Base-by-base conservation (phyloP, 805 yeast genomes). In the Ogataea trehalophila region DNA sequence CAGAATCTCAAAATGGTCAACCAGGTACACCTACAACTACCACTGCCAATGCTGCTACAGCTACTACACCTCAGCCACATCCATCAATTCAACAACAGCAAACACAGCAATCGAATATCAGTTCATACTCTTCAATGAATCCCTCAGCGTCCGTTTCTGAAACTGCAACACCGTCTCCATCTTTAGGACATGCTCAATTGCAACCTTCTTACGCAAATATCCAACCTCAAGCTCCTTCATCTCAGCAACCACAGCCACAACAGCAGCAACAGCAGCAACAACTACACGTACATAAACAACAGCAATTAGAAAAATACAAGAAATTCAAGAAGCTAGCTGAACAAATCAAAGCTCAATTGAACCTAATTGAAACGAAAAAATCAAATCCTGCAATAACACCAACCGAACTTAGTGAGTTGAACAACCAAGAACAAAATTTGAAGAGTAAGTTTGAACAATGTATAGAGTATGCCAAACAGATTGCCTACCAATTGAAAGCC, bases 261-360 rank as follows among this genome's bases (percentile, higher is more conserved):
- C 55, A 48, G 33, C 45, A 26, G 13, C 34, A 35, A 22, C 34
- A 44, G 44, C 43, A 62, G 5, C 65, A 58, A 48, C 64, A 57
- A 42, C 43, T 55, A 4, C 63, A 56, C 18, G 26, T 50, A 8
- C 63, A 52, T 39, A 55, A 49, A 36, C 67, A 63, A 54, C 63
- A 62, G 48, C 63, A 61, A 46, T 42, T 65, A 45, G 50, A 57
- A 59, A 74, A 61, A 49, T 61, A 73, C 47, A 74, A 72, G 51
- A 68, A 70, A 42, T 70, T 80, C 17, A 69, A 74, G 51, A 68
- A 70, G 9, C 63, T 75, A 38, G 67, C 81, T 11, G 73, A 69
- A 38, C 80, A 75, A 49, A 73, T 76, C 48, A 76, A 74, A 47
- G 68, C 73, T 35, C 77, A 74, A 47, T 65, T 81, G 51, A 73